These are phyloP conservation scores for Punctularia strigosozonata DNA, from an alignment of 768 basidiomycete genomes.

Conservation along the genomic window DNA sequence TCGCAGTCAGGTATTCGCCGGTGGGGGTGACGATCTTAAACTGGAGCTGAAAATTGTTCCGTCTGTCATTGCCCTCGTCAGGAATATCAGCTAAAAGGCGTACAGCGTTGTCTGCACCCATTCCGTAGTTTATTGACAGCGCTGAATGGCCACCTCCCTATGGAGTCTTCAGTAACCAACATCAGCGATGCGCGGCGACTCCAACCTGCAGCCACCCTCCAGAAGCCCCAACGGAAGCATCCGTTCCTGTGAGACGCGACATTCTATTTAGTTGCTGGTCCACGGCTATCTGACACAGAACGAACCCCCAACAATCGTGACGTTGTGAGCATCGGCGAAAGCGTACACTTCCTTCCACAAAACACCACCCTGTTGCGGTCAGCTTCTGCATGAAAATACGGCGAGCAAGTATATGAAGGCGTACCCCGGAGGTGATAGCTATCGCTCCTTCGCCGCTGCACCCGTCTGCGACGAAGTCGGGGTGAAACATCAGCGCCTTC, in stretches of 20 bases:
- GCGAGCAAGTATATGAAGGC: not conserved
- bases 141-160: not conserved
- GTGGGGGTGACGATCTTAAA: not conserved
- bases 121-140: not conserved
- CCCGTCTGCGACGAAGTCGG: conserved; percentile 7
- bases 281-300: not conserved
- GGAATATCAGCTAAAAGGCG: not conserved
- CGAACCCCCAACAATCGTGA: conserved; percentile 15
- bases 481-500: too few relatives aligned
- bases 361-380: conserved; percentile 8
- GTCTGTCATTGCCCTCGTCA: not conserved
- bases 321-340: conserved; percentile 14
- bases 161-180: not conserved
- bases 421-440: not conserved
- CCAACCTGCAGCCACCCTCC: not conserved
- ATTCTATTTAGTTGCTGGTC: not conserved
- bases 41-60: not conserved
- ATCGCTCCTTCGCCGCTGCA: not conserved
- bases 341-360: conserved; percentile 8
- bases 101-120: not conserved
- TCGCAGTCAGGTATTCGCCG: conserved; percentile 10
- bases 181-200: not conserved
- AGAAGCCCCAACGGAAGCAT: not conserved
- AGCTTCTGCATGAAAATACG: not conserved
- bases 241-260: not conserved